A percentile compares a stretch with the other conserved stretches of the same genome.
These are phyloP conservation scores for Chlorella sorokiniana DNA, from an alignment of 139 green algal species.

Conservation along the genomic window DNA sequence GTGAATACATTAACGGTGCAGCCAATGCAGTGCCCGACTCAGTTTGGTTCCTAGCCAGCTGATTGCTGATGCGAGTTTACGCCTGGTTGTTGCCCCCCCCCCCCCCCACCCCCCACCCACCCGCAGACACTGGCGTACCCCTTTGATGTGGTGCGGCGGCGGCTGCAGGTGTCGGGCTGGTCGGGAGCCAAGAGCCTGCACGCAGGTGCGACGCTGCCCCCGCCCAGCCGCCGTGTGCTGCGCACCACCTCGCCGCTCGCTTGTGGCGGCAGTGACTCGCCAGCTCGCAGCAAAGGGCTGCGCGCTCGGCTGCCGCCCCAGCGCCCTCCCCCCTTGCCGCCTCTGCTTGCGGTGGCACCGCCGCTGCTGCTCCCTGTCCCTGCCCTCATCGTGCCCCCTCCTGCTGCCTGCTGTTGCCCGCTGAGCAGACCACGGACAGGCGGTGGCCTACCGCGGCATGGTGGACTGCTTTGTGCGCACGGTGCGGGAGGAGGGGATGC, in stretches of 20 bases:
- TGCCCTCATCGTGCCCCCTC: neutral
- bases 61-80: neutral
- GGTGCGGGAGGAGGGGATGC: slow-evolving; percentile 87
- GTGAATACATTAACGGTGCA: too few relatives aligned
- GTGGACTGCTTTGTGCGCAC: slow-evolving; percentile 94
- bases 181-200: slow-evolving; percentile 28
- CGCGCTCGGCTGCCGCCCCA: too few relatives aligned
- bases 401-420: neutral
- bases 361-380: too few relatives aligned
- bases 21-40: too few relatives aligned
- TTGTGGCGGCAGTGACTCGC: too few relatives aligned
- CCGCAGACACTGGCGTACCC: slow-evolving; percentile 92
- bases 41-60: neutral
- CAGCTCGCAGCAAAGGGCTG: too few relatives aligned
- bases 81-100: neutral
- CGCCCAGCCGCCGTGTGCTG: too few relatives aligned
- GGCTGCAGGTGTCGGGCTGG: slow-evolving; percentile 83
- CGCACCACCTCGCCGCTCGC: too few relatives aligned
- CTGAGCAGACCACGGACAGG: slow-evolving; percentile 54
- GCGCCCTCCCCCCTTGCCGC: too few relatives aligned
- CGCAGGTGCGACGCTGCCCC: slow-evolving; percentile 22
- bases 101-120: neutral
- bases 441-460: slow-evolving; percentile 94
- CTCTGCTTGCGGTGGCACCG: too few relatives aligned
- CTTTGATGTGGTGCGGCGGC: slow-evolving; percentile 93